Conservation (phyloP, 1,284 basidiomycete genomes). For the Sporisorium graminicola region DNA sequence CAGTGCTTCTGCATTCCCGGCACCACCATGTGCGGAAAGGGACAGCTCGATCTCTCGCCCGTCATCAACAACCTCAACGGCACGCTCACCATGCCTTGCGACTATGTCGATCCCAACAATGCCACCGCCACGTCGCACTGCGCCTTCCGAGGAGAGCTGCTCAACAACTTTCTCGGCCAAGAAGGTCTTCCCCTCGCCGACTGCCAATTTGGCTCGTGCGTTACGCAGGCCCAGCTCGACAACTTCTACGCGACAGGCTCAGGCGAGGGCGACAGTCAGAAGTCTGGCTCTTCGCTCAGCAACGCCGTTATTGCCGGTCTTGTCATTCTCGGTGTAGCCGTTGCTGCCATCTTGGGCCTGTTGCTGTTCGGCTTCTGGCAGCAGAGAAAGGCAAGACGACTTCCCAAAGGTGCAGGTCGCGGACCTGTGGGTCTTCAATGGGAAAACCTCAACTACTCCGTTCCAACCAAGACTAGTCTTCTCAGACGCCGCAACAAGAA, state of each 20-base stretch:
- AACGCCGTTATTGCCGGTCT: constrained; percentile 55
- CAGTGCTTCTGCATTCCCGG: constrained; percentile 61
- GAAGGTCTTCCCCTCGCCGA: constrained; percentile 49
- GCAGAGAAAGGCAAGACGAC: constrained; percentile 35
- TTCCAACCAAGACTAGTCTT: constrained; percentile 18
- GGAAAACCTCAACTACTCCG: constrained; percentile 44
- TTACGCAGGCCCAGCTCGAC: constrained; percentile 50
- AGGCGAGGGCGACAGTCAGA: constrained; percentile 11
- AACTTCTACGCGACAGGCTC: constrained; percentile 35
- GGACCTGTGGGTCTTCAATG: constrained; percentile 52
- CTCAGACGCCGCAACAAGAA: constrained; percentile 3
- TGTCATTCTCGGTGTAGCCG: constrained; percentile 48
- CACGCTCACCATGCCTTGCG: constrained; percentile 56
- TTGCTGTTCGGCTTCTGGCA: constrained; percentile 37
- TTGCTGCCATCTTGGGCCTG: constrained; percentile 33
- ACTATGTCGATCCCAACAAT: constrained; percentile 54
- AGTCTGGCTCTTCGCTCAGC: constrained; percentile 31
- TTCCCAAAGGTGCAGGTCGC: constrained; percentile 19
- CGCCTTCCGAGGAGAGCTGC: constrained; percentile 47
- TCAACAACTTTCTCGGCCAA: constrained; percentile 53
- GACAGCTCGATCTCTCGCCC: constrained; percentile 40
- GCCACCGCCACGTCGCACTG: constrained; percentile 32
- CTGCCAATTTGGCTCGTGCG: constrained; percentile 54
- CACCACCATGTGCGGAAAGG: constrained; percentile 50
- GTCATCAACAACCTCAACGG: constrained; percentile 58